Percentiles rank a stretch among this genome's conserved stretches.
Conservation (phyloP, 2,329 filamentous ascomycete species). For the Calonectria montana region DNA sequence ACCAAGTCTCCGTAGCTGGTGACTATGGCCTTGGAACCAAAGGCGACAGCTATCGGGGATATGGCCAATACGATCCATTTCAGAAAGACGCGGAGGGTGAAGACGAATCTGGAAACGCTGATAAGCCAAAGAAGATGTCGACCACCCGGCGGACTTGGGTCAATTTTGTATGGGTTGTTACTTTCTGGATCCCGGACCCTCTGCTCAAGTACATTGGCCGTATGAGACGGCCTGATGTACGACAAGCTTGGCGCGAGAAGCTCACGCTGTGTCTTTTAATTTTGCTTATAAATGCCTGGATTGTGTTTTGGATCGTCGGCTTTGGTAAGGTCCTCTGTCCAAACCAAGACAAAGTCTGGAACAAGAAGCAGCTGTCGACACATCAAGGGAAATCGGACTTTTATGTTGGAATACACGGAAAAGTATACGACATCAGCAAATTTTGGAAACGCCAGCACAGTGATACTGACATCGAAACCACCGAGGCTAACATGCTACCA, state of each 20-base stretch:
- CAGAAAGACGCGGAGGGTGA: constrained; percentile 74
- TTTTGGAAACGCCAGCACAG: constrained; percentile 91
- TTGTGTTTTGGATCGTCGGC: constrained; percentile 92
- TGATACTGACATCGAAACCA: constrained; percentile 72
- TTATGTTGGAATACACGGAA: constrained; percentile 87
- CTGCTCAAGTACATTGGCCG: constrained; percentile 82
- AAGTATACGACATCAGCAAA: constrained; percentile 90
- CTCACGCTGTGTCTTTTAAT: constrained; percentile 85
- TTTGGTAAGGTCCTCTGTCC: constrained; percentile 91
- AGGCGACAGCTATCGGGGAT: background rate
- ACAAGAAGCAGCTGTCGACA: constrained; percentile 71
- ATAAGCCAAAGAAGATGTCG: constrained; percentile 61
- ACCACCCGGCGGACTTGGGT: constrained; percentile 81
- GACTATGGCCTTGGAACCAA: background rate
- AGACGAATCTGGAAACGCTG: constrained; percentile 76
- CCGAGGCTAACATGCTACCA: constrained; percentile 74
- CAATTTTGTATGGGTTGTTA: constrained; percentile 82
- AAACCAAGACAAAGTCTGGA: constrained; percentile 91
- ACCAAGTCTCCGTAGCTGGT: background rate
- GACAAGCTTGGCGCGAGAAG: constrained; percentile 98
- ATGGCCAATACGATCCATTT: constrained; percentile 62
- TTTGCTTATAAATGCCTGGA: constrained; percentile 78
- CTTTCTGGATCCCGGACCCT: constrained; percentile 94
- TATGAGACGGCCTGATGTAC: constrained; percentile 97
- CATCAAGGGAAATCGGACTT: constrained; percentile 82